These are phyloP conservation scores for Cladobotryum mycophilum DNA, from an alignment of 2,329 filamentous ascomycete species.

Conservation along the genomic window DNA sequence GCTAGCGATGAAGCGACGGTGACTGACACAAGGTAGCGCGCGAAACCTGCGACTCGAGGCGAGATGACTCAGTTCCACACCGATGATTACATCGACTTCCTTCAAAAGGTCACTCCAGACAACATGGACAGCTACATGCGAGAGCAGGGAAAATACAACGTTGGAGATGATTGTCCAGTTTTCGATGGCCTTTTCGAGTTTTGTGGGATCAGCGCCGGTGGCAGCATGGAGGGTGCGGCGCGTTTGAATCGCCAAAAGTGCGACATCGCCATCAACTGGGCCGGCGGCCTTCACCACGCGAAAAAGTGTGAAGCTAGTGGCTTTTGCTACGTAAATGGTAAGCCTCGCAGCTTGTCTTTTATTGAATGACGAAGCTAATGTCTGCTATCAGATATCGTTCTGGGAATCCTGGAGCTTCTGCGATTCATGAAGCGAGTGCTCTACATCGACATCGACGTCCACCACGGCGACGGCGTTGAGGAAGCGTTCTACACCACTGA, in stretches of 20 bases:
- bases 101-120: slow-evolving; percentile 92
- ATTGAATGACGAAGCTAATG: background rate
- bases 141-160: slow-evolving; percentile 90
- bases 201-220: slow-evolving; percentile 88
- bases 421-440: slow-evolving; percentile 90
- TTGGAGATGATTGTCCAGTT: slow-evolving; percentile 93
- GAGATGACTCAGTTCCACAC: slow-evolving; percentile 95
- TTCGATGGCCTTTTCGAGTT: slow-evolving; percentile 98
- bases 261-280: slow-evolving; percentile 98
- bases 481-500: slow-evolving; percentile 91
- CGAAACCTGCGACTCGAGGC: slow-evolving; percentile 78
- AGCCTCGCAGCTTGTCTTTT: slow-evolving; percentile 22
- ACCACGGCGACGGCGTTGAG: slow-evolving; percentile 89
- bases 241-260: slow-evolving; percentile 86
- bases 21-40: slow-evolving; percentile 47
- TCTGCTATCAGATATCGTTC: slow-evolving; percentile 69
- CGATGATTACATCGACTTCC: slow-evolving; percentile 90
- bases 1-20: background rate
- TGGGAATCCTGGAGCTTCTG: slow-evolving; percentile 87
- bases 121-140: slow-evolving; percentile 94
- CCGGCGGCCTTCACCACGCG: slow-evolving; percentile 91
- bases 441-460: slow-evolving; percentile 94
- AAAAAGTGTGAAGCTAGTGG: slow-evolving; percentile 95
- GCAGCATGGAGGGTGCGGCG: slow-evolving; percentile 86
- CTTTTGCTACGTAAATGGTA: slow-evolving; percentile 97